A percentile compares a stretch with the other conserved stretches of the same genome.
These are phyloP conservation scores for Escallonia herrerae DNA, from an alignment of 129 eudicot species.

Conservation along the genomic window DNA sequence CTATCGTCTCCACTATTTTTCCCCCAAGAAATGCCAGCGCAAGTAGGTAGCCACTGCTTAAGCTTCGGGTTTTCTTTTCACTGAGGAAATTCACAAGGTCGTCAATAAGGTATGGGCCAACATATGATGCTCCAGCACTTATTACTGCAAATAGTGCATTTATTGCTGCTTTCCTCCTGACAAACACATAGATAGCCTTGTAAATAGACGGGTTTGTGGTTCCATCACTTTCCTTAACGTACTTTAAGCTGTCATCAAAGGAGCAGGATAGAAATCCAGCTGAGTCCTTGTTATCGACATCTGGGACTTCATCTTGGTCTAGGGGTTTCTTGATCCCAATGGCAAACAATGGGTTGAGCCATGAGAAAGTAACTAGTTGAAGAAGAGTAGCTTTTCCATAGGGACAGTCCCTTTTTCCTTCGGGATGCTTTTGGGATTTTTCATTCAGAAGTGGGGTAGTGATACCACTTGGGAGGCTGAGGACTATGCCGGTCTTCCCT, in stretches of 20 bases:
- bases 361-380: constrained; percentile 79
- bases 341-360: constrained; percentile 78
- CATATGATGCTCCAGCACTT: constrained; percentile 78
- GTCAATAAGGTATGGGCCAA: constrained; percentile 84
- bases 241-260: constrained; percentile 52
- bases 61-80: constrained; percentile 49
- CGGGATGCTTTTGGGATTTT: constrained; percentile 26
- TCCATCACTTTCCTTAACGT: constrained; percentile 31
- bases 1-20: constrained; percentile 73
- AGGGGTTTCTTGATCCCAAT: constrained; percentile 67
- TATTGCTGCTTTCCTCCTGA: constrained; percentile 70
- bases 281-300: constrained; percentile 64
- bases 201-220: constrained; percentile 55
- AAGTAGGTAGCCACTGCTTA: constrained; percentile 67
- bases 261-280: constrained; percentile 47
- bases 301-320: constrained; percentile 81
- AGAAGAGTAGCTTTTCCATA: constrained; percentile 67
- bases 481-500: constrained; percentile 50
- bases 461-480: constrained; percentile 18
- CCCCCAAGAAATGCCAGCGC: constrained; percentile 79
- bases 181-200: constrained; percentile 57
- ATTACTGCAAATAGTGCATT: constrained; percentile 72
- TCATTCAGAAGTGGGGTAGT: constrained; percentile 55
- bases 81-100: constrained; percentile 62
- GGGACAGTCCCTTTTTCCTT: constrained; percentile 51